Evolutionary conservation across 306 rosid genomes (phyloP), one percentile per base, ranked within the genome.

Genomic region (Prosopis cineraria): DNA sequence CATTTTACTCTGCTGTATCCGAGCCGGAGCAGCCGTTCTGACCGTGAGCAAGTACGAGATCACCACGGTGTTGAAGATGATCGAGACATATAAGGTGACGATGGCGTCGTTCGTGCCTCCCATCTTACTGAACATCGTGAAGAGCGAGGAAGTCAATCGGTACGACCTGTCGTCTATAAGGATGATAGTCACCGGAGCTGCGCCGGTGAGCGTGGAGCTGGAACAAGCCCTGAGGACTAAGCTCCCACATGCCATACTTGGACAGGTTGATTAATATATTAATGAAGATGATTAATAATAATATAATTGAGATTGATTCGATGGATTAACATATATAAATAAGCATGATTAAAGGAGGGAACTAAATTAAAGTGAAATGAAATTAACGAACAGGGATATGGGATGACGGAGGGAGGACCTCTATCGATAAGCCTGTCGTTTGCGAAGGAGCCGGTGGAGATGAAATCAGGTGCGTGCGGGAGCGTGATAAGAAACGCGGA

Each of bases 341-440:
- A n/a, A n/a, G n/a, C n/a, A 33, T 33, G 36, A 33, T 33, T 33
- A 33, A 17, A 48, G 24, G 0, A 48, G 5, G 24, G 5, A 36
- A 48, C 5, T 19, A 19, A 17, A 48, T 22, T n/a, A 2, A 48
- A 48, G 10, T n/a, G 27, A 50, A 25, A 19, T 36, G 39, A 5
- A 20, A 20, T 20, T 0, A 30, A 29, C 19, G 39, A 20, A 17
- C 70, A 93, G 98, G 98, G 98, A 20, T 91, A 92, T 37, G 98
- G 98, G 3, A 91, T 94, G 97, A 94, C 98, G 1, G 98, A 94
- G 79, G 91, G 89, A 1, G 97, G 98, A 0, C 90, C 94, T 10
- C 62, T 91, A 5, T 13, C 90, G 0, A 86, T 94, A 79, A 88
- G 94, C 53, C 29, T 91, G 64, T 88, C 96, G 27, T 92, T 92